Conservation (phyloP, 2,329 filamentous ascomycete genomes). For the Apiospora aurea region DNA sequence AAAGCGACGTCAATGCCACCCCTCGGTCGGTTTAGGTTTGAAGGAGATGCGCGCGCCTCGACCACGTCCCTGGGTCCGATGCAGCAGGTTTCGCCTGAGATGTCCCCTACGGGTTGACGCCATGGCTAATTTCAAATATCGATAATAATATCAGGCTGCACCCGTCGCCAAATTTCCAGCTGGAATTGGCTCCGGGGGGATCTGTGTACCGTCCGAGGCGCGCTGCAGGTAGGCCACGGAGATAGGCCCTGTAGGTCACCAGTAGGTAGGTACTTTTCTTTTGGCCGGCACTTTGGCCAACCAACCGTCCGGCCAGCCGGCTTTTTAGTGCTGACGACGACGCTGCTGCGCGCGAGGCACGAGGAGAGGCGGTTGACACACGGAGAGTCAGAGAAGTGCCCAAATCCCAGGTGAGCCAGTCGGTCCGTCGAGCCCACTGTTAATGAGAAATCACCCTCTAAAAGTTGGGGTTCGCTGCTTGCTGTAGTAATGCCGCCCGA, state of each 20-base stretch:
- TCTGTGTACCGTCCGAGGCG: neutral
- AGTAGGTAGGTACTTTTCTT: no score
- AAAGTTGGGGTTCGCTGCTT: constrained; percentile 13
- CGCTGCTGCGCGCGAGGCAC: neutral
- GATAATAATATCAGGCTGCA: constrained; percentile 12
- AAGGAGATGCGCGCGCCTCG: constrained; percentile 11
- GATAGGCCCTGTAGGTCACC: no score
- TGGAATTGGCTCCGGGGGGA: constrained; percentile 7
- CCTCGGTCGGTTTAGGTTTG: constrained; percentile 16
- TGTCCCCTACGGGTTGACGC: neutral
- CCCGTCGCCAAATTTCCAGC: neutral
- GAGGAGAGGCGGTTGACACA: neutral
- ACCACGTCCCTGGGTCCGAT: constrained; percentile 13
- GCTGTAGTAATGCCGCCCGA: constrained; percentile 20
- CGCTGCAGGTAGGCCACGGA: neutral
- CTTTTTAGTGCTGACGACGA: constrained; percentile 3
- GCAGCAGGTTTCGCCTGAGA: neutral
- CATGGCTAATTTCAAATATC: constrained; percentile 17
- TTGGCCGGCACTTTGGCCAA: neutral
- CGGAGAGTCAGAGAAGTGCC: neutral
- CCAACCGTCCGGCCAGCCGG: no score
- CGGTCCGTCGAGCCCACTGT: constrained; percentile 20
- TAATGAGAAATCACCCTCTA: constrained; percentile 14
- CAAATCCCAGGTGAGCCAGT: neutral
- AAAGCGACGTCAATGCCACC: constrained; percentile 17